phyloP scores from a whole-genome alignment of 1,139 yeast genomes.

The Hansenula lynferdii region DNA sequence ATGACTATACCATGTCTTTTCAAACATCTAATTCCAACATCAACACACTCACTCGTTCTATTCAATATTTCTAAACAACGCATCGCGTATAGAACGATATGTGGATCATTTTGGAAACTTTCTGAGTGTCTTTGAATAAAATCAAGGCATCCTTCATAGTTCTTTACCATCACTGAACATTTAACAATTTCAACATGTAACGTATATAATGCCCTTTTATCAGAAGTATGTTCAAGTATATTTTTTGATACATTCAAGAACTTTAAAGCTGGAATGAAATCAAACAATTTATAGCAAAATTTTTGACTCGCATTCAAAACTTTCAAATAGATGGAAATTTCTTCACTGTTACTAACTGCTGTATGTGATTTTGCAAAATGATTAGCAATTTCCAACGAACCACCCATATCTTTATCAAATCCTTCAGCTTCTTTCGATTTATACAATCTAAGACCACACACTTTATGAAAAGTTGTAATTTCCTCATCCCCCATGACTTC shows the following conservation, averaged over 20 bases:
- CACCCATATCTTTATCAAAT: conserved; percentile 3
- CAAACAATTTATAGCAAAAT: conserved; percentile 13
- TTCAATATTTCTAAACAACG: conserved; percentile 36
- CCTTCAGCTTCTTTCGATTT: conserved; percentile 10
- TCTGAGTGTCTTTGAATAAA: conserved; percentile 10
- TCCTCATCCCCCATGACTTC: conserved; percentile 24
- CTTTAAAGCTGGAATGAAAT: conserved; percentile 13
- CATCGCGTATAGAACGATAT: conserved; percentile 29
- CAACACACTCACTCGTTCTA: conserved; percentile 31
- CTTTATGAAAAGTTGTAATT: conserved; percentile 32
- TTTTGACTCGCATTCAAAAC: conserved; percentile 10
- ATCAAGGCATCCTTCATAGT: conserved; percentile 7
- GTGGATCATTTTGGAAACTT: conserved; percentile 11
- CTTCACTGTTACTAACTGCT: conserved; percentile 5
- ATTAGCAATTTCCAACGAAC: conserved; percentile 13
- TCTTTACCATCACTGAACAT: conserved; percentile 10
- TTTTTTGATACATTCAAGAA: conserved; percentile 7
- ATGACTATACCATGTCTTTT: conserved; percentile 28
- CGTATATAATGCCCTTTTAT: conserved; percentile 2
- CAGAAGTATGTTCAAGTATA: conserved; percentile 2
- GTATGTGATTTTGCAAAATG: conserved; percentile 13
- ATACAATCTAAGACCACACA: conserved; percentile 40
- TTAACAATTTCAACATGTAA: conserved; percentile 13
- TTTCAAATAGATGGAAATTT: conserved; percentile 8
- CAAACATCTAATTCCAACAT: conserved; percentile 33